Evolutionary conservation across 2,329 filamentous ascomycete genomes (phyloP).

Genomic region (Microcera coccophila): DNA sequence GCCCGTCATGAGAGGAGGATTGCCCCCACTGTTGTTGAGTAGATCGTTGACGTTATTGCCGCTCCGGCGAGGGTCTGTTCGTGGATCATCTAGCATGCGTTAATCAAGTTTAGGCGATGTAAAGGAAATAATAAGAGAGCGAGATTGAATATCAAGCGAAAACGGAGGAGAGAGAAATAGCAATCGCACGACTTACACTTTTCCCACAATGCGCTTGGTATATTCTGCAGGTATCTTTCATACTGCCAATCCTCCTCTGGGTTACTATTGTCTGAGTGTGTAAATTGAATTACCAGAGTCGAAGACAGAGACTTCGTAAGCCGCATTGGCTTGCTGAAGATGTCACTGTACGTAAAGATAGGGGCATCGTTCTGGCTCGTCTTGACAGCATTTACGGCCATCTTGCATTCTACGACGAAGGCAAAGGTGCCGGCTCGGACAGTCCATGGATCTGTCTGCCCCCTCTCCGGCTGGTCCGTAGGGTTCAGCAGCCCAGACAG

Average conservation of each 20-base stretch:
- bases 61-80: constrained; percentile 1
- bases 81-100: constrained; percentile 1
- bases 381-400: constrained; percentile 4
- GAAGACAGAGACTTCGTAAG: neutral
- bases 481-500: neutral
- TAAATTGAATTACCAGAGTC: too few relatives aligned
- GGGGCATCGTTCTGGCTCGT: neutral
- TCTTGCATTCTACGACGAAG: constrained; percentile 7
- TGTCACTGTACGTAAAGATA: neutral
- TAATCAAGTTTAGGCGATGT: neutral
- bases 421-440: constrained; percentile 3
- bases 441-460: constrained; percentile 2
- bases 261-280: neutral
- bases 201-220: constrained; percentile 5
- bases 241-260: neutral
- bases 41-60: constrained; percentile 7
- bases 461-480: neutral
- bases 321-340: neutral
- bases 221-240: constrained; percentile 1
- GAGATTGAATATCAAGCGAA: neutral
- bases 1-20: constrained; percentile 4
- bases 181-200: constrained; percentile 5
- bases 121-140: too few relatives aligned
- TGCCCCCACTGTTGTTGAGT: constrained; percentile 1
- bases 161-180: neutral